Conservation (phyloP, 2,329 filamentous ascomycete species). For the Cladosporium phlei region DNA sequence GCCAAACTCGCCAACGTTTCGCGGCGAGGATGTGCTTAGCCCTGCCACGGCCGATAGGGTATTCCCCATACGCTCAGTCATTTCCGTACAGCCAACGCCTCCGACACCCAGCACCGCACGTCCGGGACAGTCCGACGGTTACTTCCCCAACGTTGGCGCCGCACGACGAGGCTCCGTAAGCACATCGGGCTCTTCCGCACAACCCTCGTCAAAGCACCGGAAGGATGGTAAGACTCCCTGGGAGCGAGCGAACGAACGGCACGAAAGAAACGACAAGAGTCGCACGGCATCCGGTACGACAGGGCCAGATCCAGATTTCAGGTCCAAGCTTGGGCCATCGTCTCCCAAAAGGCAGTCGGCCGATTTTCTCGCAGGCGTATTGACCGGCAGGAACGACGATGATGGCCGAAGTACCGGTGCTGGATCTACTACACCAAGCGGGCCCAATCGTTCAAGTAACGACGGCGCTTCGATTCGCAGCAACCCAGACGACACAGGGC, state of each 20-base stretch:
- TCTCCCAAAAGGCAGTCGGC: slow-evolving; percentile 1
- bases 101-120: slow-evolving; percentile 32
- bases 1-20: slow-evolving; percentile 1
- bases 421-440: slow-evolving; percentile 18
- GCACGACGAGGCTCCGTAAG: neutral
- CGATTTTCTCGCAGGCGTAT: slow-evolving; percentile 14
- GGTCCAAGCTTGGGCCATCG: neutral
- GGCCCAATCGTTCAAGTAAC: neutral
- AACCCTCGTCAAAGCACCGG: neutral
- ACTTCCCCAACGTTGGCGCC: slow-evolving; percentile 32
- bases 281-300: neutral
- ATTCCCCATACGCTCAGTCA: slow-evolving; percentile 75
- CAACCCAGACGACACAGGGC: slow-evolving; percentile 39
- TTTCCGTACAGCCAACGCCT: slow-evolving; percentile 60
- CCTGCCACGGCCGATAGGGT: slow-evolving; percentile 56
- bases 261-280: neutral
- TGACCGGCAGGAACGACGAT: slow-evolving; percentile 16
- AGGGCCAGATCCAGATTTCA: neutral
- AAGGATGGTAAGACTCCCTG: neutral
- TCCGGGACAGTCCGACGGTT: slow-evolving; percentile 18
- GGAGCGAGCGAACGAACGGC: neutral
- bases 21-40: slow-evolving; percentile 31
- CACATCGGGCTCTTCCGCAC: neutral
- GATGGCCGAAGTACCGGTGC: slow-evolving; percentile 16
- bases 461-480: slow-evolving; percentile 31